Conservation (phyloP, 768 basidiomycete genomes). For the Auricularia auricula-judae region DNA sequence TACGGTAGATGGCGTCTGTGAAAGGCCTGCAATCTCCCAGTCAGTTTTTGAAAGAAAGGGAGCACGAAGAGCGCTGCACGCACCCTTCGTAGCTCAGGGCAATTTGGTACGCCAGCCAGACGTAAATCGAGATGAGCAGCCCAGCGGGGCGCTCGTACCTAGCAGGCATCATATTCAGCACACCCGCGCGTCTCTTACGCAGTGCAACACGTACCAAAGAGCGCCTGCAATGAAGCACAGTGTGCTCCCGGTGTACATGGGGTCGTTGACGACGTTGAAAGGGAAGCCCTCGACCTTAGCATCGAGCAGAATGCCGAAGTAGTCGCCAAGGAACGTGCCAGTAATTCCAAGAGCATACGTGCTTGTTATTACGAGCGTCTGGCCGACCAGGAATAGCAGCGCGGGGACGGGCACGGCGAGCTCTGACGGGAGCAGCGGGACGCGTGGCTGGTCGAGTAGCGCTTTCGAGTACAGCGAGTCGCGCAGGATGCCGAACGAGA, state of each 20-base stretch:
- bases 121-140: conserved; percentile 65
- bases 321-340: conserved; percentile 43
- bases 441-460: conserved; percentile 61
- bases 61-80: conserved; percentile 16
- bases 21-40: conserved; percentile 39
- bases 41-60: too few relatives aligned
- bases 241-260: conserved; percentile 96
- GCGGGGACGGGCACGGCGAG: conserved; percentile 49
- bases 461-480: conserved; percentile 80
- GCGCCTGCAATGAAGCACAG: conserved; percentile 81
- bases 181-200: not conserved
- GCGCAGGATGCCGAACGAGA: conserved; percentile 73
- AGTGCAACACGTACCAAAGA: conserved; percentile 51
- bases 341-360: conserved; percentile 89
- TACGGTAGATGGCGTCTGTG: conserved; percentile 73
- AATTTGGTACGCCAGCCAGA: conserved; percentile 73
- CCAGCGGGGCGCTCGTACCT: conserved; percentile 87
- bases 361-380: conserved; percentile 76
- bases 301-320: conserved; percentile 46
- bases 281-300: conserved; percentile 91
- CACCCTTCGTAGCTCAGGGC: conserved; percentile 88
- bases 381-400: conserved; percentile 57
- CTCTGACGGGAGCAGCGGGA: conserved; percentile 54
- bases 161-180: not conserved
- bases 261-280: conserved; percentile 84